phyloP scores from a whole-genome alignment of 768 basidiomycete genomes.

The Lactarius indigo region DNA sequence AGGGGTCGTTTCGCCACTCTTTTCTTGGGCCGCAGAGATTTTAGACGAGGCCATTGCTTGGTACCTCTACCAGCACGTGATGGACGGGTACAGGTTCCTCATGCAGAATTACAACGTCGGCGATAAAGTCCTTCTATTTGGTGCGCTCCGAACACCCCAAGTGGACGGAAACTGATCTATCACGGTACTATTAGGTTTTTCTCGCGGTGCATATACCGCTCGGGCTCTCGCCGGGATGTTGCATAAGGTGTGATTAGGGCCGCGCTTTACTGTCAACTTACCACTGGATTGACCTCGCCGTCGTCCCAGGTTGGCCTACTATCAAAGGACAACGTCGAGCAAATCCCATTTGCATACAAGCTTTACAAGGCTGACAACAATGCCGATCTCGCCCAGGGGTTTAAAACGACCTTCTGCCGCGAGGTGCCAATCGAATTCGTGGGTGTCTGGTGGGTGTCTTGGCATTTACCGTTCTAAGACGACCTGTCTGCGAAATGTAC shows the following conservation, averaged over 20 bases:
- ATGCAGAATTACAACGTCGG: slow-evolving; percentile 76
- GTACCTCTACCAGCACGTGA: slow-evolving; percentile 70
- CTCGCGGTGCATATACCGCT: slow-evolving; percentile 62
- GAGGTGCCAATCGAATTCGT: slow-evolving; percentile 73
- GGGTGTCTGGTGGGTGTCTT: slow-evolving; percentile 60
- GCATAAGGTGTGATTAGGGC: slow-evolving; percentile 40
- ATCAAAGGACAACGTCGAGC: slow-evolving; percentile 61
- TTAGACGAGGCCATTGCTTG: slow-evolving; percentile 71
- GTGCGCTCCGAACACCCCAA: slow-evolving; percentile 33
- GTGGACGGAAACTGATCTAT: slow-evolving; percentile 3
- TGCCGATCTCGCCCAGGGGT: slow-evolving; percentile 51
- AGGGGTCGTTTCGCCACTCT: slow-evolving; percentile 61
- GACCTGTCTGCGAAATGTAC: not conserved
- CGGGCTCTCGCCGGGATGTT: slow-evolving; percentile 76
- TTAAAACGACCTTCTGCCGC: slow-evolving; percentile 68
- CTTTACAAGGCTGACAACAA: slow-evolving; percentile 57
- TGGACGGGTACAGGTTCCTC: slow-evolving; percentile 71
- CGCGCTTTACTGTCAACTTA: not conserved
- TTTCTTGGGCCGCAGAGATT: slow-evolving; percentile 54
- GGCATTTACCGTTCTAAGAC: not conserved
- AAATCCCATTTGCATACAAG: slow-evolving; percentile 71
- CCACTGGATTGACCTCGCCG: not conserved
- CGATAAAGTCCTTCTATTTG: slow-evolving; percentile 73
- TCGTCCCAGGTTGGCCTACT: slow-evolving; percentile 62
- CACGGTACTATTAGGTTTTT: slow-evolving; percentile 55